Evolutionary conservation across 2,329 filamentous ascomycete species (phyloP).

Genomic region (Sclerotinia minor): DNA sequence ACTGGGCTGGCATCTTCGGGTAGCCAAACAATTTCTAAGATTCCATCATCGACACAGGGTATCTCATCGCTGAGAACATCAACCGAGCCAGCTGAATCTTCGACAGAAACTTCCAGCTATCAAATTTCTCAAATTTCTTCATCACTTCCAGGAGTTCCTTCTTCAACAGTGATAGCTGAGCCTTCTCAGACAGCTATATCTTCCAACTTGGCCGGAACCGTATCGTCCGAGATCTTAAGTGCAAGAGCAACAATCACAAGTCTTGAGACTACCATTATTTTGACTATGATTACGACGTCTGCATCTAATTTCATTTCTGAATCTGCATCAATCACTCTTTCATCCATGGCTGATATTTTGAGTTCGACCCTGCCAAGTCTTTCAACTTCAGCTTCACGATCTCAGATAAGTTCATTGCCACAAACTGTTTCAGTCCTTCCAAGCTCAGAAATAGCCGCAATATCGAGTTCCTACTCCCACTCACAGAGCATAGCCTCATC

Average conservation of each 20-base stretch:
- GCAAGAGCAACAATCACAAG: conserved; percentile 6
- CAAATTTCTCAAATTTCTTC: neutral
- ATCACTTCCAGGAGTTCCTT: neutral
- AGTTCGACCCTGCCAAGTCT: neutral
- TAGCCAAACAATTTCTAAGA: neutral
- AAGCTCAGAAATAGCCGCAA: neutral
- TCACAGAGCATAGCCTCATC: neutral
- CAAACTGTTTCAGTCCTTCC: neutral
- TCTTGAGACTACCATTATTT: neutral
- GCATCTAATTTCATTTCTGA: neutral
- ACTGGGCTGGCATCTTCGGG: neutral
- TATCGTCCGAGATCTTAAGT: neutral
- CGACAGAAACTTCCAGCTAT: neutral
- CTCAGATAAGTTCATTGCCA: neutral
- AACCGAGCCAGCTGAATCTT: neutral
- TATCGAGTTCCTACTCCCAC: neutral
- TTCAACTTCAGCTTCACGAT: neutral
- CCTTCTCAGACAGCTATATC: neutral
- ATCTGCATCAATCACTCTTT: neutral
- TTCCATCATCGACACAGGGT: neutral
- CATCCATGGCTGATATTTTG: neutral
- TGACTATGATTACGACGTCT: neutral
- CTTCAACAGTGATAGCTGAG: neutral
- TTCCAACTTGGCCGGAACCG: neutral
- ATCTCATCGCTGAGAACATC: neutral